Evolutionary conservation across 805 yeast genomes (phyloP), one percentile per base, ranked within the genome.

Genomic region (Ogataea ramenticola): DNA sequence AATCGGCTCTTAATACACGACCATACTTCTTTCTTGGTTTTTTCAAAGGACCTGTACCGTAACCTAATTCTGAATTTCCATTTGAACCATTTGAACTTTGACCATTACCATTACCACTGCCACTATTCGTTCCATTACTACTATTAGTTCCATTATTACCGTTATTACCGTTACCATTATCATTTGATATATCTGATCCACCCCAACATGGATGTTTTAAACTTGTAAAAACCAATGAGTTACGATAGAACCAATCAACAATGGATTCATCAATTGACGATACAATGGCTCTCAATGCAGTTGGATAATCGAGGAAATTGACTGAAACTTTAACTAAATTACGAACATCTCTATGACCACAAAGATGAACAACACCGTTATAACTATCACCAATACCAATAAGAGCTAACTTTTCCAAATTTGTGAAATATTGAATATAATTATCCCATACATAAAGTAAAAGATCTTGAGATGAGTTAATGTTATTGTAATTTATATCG

Each of bases 21-120:
- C 99, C 99, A 57, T 81, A 88, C 62, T 89, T 91, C 62, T 86
- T 80, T 58, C 98, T 77, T 33, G 96, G 96, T 57, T 82, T 75
- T 57, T 87, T 88, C n/a, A n/a, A n/a, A n/a, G n/a, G n/a, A n/a
- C n/a, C n/a, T n/a, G n/a, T n/a, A n/a, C n/a, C n/a, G n/a, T n/a
- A n/a, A n/a, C n/a, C n/a, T n/a, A n/a, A n/a, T n/a, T n/a, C n/a
- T n/a, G n/a, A n/a, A n/a, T n/a, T n/a, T n/a, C n/a, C n/a, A n/a
- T 55, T 48, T 19, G 20, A 20, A 27, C 20, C 32, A 32, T 59
- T 56, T 21, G 52, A 55, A 9, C 50, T 45, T 3, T 56, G 62
- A 40, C 51, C 50, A 3, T 52, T 40, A 12, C 44, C 54, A 32
- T 51, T 53, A n/a, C 36, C 36, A n/a, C 27, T 32, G 27, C 15